A percentile compares a stretch with the other conserved stretches of the same genome.
These are phyloP conservation scores for Hericium erinaceus DNA, from an alignment of 768 basidiomycete genomes.

Conservation along the genomic window DNA sequence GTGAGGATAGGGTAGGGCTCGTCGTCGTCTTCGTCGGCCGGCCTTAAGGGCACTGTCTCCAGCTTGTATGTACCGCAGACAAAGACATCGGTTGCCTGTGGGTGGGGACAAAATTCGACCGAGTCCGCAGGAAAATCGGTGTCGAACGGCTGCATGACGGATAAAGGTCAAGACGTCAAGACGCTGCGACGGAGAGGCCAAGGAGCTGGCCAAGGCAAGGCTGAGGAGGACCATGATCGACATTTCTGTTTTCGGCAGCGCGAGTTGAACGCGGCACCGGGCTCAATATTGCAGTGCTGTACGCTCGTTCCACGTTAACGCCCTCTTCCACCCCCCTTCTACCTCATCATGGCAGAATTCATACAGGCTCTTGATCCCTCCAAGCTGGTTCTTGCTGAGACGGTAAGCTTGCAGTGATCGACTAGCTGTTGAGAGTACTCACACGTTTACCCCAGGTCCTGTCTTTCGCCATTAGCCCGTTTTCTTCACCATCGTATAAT, in stretches of 20 bases:
- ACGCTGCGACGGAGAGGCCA: no score
- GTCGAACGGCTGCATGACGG: constrained; percentile 29
- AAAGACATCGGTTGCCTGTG: constrained; percentile 49
- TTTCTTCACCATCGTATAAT: constrained; percentile 61
- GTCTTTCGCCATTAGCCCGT: constrained; percentile 49
- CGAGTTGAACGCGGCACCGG: no score
- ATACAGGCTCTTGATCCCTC: constrained; percentile 62
- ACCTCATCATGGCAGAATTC: constrained; percentile 45
- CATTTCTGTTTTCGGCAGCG: no score
- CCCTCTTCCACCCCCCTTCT: background rate
- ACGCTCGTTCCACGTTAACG: background rate
- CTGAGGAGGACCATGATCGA: background rate
- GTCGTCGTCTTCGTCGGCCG: constrained; percentile 3
- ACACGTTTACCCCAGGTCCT: constrained; percentile 17
- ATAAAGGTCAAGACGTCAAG: background rate
- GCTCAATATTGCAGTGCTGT: no score
- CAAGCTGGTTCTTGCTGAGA: constrained; percentile 54
- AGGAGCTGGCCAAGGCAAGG: background rate
- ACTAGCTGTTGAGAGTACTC: background rate
- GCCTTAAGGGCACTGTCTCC: constrained; percentile 22
- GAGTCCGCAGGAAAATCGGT: constrained; percentile 85
- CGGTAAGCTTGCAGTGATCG: constrained; percentile 29
- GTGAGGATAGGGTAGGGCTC: background rate
- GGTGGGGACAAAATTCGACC: constrained; percentile 82
- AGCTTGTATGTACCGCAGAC: constrained; percentile 92